Base-by-base conservation (phyloP, 768 basidiomycete species). In the Pleurotus ostreatus region DNA sequence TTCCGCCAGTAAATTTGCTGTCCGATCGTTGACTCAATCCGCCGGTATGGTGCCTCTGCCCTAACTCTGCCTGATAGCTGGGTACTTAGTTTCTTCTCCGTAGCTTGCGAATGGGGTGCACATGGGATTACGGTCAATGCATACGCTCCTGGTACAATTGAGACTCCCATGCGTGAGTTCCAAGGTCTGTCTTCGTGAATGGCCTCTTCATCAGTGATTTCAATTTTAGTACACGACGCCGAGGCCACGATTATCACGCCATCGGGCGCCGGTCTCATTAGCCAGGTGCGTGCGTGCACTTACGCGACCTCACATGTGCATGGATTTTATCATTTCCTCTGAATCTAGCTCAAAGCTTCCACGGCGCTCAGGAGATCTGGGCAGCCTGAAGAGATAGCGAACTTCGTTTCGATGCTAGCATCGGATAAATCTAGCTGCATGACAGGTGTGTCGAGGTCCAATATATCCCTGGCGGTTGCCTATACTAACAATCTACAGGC, bases 21-120 rank as follows among this genome's bases (percentile, higher is more conserved):
- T 79, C 34, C 70, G 74, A 34, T 73, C 71, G 1, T 52, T 79
- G 18, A 78, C 74, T 6, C 78, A 78, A 55, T 61, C 62, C 2
- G 65, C 69, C 1, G 72, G 78, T 75, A 61, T 45, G 55, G 39
- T 54, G 13, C 40, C 22, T 43, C 8, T 26, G 23, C 25, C 47
- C 30, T 30, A 30, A 12, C 16, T 15, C 13, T 49, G 48, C 18
- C 8, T 4, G 39, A 30, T 47, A 23, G 26, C 7, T 30, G 30
- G 9, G 7, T 55, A 18, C 49, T 30, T 8, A 30, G 18, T 55
- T 12, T 13, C 11, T 12, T 18, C 30, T 34, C 7, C n/a, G 18
- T 62, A 65, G 67, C 67, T 6, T 55, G 55, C 11, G 75, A 77
- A 58, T 62, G 73, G 23, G 70, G 66, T 1, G 48, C 64, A 12